phyloP scores from a whole-genome alignment of 768 basidiomycete genomes.

The Lactarius hengduanensis region DNA sequence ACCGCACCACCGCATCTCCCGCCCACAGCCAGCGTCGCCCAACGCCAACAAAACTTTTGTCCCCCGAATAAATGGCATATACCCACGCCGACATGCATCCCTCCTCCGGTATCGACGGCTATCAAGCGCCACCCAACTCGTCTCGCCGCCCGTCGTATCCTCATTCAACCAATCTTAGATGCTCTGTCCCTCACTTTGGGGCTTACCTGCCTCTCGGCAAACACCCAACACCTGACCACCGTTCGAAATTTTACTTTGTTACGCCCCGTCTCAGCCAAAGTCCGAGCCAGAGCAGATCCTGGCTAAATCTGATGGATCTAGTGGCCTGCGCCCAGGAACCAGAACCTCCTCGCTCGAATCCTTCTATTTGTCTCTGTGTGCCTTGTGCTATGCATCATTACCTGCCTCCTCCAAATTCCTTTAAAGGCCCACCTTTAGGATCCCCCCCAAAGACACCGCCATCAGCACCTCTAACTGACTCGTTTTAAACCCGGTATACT shows the following conservation, averaged over 20 bases:
- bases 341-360: not conserved
- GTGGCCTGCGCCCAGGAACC: slow-evolving; percentile 3
- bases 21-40: not conserved
- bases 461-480: slow-evolving; percentile 20
- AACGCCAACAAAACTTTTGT: not conserved
- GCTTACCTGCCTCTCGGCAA: not conserved
- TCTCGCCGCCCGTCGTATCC: not conserved
- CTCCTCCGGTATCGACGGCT: not conserved
- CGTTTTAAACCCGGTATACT: slow-evolving; percentile 11
- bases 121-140: not conserved
- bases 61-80: not conserved
- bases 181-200: not conserved
- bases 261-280: slow-evolving; percentile 20
- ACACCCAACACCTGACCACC: not conserved
- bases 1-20: not conserved
- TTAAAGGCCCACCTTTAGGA: slow-evolving; percentile 7
- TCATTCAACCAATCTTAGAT: not conserved
- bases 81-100: not conserved
- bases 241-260: not conserved
- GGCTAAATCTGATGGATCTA: slow-evolving; percentile 14
- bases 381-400: slow-evolving; percentile 13
- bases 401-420: slow-evolving; percentile 1
- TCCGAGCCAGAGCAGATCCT: slow-evolving; percentile 12
- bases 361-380: slow-evolving; percentile 19
- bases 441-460: slow-evolving; percentile 17